phyloP scores from a whole-genome alignment of 2,329 filamentous ascomycete species.

The Colletotrichum sp. region DNA sequence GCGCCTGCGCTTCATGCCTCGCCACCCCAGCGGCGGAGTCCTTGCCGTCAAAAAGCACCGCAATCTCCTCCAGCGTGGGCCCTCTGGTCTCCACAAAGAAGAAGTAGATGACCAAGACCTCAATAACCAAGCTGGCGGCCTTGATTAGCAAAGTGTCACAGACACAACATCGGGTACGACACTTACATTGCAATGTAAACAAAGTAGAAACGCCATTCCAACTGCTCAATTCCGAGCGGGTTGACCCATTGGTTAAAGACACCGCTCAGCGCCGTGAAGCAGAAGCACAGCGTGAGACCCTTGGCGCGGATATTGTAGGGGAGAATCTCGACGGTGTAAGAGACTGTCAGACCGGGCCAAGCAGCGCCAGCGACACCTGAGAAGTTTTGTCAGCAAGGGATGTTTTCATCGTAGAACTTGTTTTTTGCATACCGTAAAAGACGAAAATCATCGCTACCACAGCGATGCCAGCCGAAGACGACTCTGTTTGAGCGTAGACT shows the following conservation, averaged over 20 bases:
- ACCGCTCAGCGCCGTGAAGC: conserved; percentile 21
- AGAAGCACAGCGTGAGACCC: conserved; percentile 23
- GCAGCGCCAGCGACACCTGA: conserved; percentile 25
- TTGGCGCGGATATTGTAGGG: conserved; percentile 15
- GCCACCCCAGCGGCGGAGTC: conserved; percentile 13
- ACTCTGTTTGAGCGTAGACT: conserved; percentile 6
- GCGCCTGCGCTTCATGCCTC: neutral
- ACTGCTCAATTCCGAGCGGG: conserved; percentile 45
- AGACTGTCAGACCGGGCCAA: conserved; percentile 48
- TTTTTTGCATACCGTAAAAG: neutral
- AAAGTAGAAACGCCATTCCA: conserved; percentile 49
- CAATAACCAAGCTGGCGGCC: conserved; percentile 28
- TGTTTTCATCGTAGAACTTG: fast-evolving
- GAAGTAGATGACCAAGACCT: conserved; percentile 43
- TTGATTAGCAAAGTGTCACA: neutral
- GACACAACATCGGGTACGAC: fast-evolving
- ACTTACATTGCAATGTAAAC: conserved; percentile 40
- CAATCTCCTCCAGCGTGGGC: conserved; percentile 55
- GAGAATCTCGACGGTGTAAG: conserved; percentile 35
- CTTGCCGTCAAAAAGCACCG: conserved; percentile 12
- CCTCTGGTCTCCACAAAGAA: conserved; percentile 53
- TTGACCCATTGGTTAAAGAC: conserved; percentile 47
- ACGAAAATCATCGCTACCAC: conserved; percentile 21
- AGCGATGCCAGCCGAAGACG: conserved; percentile 6
- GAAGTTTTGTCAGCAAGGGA: neutral